A percentile compares a stretch with the other conserved stretches of the same genome.
These are phyloP conservation scores for Xylaria nigripes DNA, from an alignment of 495 filamentous ascomycete genomes.

Conservation along the genomic window DNA sequence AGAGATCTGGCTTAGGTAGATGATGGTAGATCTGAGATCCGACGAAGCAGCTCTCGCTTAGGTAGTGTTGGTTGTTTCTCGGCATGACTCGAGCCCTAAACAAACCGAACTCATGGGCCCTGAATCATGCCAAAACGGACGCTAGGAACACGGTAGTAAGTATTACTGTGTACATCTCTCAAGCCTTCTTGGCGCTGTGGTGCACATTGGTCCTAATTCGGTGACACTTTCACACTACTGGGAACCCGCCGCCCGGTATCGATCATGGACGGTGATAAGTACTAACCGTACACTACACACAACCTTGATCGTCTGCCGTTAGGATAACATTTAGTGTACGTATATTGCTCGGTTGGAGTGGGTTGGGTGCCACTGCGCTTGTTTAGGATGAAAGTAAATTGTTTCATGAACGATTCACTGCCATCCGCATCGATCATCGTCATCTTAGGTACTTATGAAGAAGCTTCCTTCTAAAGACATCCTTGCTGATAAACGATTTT, in stretches of 20 bases:
- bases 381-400: neutral
- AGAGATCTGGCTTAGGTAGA: too few species aligned
- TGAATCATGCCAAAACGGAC: neutral
- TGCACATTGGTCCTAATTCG: too few species aligned
- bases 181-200: neutral
- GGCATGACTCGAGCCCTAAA: neutral
- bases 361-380: neutral
- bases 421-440: neutral
- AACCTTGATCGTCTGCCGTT: too few species aligned
- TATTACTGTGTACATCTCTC: neutral
- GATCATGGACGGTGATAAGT: too few species aligned
- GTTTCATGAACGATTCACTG: neutral
- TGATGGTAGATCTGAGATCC: neutral
- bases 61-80: neutral
- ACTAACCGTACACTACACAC: too few species aligned
- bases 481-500: neutral
- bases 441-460: neutral
- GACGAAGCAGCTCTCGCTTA: neutral
- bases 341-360: too few species aligned
- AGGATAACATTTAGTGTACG: too few species aligned
- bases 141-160: neutral
- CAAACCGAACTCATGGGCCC: neutral
- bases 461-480: neutral
- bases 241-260: too few species aligned
- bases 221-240: too few species aligned